phyloP scores from a whole-genome alignment of 768 basidiomycete genomes.

The Lentinula boryana region DNA sequence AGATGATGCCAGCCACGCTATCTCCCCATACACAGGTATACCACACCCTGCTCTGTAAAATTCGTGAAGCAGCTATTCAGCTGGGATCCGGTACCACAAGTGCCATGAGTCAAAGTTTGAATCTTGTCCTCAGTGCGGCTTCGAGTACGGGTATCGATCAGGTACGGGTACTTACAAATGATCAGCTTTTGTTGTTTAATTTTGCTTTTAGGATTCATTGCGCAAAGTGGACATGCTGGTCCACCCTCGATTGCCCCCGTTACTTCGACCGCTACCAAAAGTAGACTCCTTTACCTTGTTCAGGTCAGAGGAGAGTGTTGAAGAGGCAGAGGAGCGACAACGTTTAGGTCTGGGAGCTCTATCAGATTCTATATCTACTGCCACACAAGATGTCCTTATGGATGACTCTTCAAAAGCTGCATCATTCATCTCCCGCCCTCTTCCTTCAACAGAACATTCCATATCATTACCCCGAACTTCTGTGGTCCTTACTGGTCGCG shows the following conservation, averaged over 20 bases:
- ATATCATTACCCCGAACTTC: background rate
- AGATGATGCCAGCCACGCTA: conserved; percentile 46
- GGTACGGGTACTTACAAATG: conserved; percentile 18
- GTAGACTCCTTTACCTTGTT: conserved; percentile 59
- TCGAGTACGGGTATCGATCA: conserved; percentile 17
- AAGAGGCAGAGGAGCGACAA: conserved; percentile 47
- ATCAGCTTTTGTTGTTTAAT: background rate
- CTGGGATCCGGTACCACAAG: conserved; percentile 49
- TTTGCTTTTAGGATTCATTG: background rate
- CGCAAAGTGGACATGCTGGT: conserved; percentile 53
- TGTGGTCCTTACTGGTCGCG: background rate
- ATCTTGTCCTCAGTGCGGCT: conserved; percentile 44
- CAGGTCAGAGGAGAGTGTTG: conserved; percentile 55
- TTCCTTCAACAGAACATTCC: background rate
- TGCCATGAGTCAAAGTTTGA: conserved; percentile 55
- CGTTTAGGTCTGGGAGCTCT: conserved; percentile 28
- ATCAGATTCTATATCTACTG: background rate
- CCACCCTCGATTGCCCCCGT: conserved; percentile 76
- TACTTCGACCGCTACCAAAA: conserved; percentile 61
- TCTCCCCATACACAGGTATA: conserved; percentile 50
- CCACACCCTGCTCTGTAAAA: conserved; percentile 31
- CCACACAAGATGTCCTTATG: conserved; percentile 8
- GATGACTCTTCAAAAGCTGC: background rate
- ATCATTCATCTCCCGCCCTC: background rate
- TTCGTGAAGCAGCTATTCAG: conserved; percentile 43